These are phyloP conservation scores for Nemania sp. DNA, from an alignment of 2,329 filamentous ascomycete genomes.

Conservation along the genomic window DNA sequence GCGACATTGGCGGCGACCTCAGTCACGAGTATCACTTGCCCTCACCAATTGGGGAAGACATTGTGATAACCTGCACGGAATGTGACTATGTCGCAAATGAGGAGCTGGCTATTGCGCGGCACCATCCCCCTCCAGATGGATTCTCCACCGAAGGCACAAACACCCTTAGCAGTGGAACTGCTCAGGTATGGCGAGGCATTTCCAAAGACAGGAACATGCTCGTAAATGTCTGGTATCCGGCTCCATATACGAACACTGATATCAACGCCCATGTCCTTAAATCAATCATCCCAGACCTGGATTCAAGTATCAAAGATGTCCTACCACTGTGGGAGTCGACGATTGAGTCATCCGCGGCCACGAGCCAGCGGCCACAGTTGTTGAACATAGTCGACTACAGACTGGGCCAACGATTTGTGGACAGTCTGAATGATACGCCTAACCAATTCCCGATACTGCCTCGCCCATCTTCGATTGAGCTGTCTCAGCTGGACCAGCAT, in stretches of 20 bases:
- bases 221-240: constrained; percentile 70
- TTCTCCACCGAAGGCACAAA: background rate
- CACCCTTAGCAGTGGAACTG: background rate
- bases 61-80: constrained; percentile 71
- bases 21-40: constrained; percentile 95
- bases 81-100: constrained; percentile 85
- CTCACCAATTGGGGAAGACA: constrained; percentile 80
- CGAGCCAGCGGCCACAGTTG: constrained; percentile 27
- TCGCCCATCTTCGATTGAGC: constrained; percentile 11
- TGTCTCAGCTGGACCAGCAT: constrained; percentile 20
- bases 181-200: constrained; percentile 63
- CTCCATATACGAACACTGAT: constrained; percentile 36
- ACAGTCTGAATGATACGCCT: constrained; percentile 17
- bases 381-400: constrained; percentile 41
- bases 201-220: constrained; percentile 68
- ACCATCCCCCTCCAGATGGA: constrained; percentile 3
- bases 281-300: constrained; percentile 65
- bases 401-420: constrained; percentile 31
- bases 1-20: constrained; percentile 90
- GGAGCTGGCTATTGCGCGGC: constrained; percentile 66
- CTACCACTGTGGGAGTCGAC: constrained; percentile 54
- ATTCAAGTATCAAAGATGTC: constrained; percentile 68
- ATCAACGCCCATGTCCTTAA: constrained; percentile 66
- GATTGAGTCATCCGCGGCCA: constrained; percentile 30
- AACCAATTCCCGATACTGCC: constrained; percentile 24